Percentiles rank a stretch among this genome's conserved stretches.
These are phyloP conservation scores for Aspergillus nomiae DNA, from an alignment of 2,329 filamentous ascomycete species.

Conservation along the genomic window DNA sequence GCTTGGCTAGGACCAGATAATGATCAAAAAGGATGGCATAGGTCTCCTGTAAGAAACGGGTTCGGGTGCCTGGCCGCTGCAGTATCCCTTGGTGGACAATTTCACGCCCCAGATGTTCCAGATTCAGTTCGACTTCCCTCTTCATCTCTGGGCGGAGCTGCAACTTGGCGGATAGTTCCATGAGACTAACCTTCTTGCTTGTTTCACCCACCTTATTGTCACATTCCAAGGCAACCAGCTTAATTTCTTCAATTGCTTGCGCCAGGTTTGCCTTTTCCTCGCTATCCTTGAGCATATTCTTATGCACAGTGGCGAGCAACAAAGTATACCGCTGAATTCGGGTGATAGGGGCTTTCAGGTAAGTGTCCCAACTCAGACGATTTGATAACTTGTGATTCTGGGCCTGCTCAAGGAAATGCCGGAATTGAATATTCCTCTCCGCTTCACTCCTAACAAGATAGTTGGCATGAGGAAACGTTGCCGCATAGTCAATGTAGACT, in stretches of 20 bases:
- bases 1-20: slow-evolving; percentile 90
- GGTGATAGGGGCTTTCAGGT: slow-evolving; percentile 89
- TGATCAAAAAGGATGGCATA: slow-evolving; percentile 95
- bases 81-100: slow-evolving; percentile 87
- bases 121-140: slow-evolving; percentile 76
- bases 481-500: slow-evolving; percentile 90
- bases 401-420: slow-evolving; percentile 78
- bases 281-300: slow-evolving; percentile 78
- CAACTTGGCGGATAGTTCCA: slow-evolving; percentile 80
- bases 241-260: slow-evolving; percentile 89
- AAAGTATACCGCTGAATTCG: slow-evolving; percentile 87
- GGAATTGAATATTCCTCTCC: slow-evolving; percentile 82
- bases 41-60: slow-evolving; percentile 91
- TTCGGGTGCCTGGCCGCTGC: slow-evolving; percentile 82
- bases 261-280: slow-evolving; percentile 86
- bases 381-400: slow-evolving; percentile 76
- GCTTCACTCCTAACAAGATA: slow-evolving; percentile 82
- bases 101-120: slow-evolving; percentile 91
- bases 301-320: slow-evolving; percentile 77
- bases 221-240: slow-evolving; percentile 83
- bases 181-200: slow-evolving; percentile 84
- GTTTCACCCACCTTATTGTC: slow-evolving; percentile 91
- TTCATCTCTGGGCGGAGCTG: slow-evolving; percentile 86
- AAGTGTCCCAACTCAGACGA: slow-evolving; percentile 90
- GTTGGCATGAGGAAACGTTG: slow-evolving; percentile 79